These are phyloP conservation scores for Toxoplasma gondii DNA, from an alignment of 169 alveolate species.

Conservation along the genomic window DNA sequence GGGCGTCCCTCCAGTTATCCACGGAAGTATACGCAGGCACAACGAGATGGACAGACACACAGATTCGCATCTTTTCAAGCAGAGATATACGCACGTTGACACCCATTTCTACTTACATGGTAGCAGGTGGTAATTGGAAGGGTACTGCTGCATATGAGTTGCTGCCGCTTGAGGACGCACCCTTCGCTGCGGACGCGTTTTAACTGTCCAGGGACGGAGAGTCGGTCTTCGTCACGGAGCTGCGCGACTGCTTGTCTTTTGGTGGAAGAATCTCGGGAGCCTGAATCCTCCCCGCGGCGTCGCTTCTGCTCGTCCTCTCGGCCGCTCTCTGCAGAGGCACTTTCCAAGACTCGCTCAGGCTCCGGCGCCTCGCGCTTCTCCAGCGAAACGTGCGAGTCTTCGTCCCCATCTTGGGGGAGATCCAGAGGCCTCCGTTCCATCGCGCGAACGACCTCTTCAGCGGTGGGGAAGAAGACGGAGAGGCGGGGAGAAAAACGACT, in stretches of 20 bases:
- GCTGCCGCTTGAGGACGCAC: slow-evolving; percentile 59
- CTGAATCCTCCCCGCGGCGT: too few relatives aligned
- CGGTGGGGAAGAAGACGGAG: not conserved
- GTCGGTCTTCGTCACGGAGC: not conserved
- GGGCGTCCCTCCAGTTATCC: too few relatives aligned
- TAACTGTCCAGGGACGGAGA: not conserved
- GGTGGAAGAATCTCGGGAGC: not conserved
- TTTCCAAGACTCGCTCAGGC: too few relatives aligned
- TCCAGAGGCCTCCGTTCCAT: not conserved
- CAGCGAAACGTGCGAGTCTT: too few relatives aligned
- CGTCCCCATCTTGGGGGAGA: not conserved
- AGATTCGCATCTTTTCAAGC: not conserved
- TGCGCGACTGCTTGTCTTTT: not conserved
- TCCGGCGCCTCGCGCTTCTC: too few relatives aligned
- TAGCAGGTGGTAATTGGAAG: slow-evolving; percentile 61
- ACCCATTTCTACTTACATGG: too few relatives aligned
- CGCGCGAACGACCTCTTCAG: not conserved
- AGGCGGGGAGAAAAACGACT: not conserved
- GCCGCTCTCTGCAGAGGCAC: too few relatives aligned
- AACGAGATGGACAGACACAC: not conserved
- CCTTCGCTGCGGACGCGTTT: slow-evolving; percentile 66
- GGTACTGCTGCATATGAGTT: slow-evolving; percentile 53
- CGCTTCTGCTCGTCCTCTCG: too few relatives aligned
- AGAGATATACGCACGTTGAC: too few relatives aligned
- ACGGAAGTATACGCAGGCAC: too few relatives aligned